Evolutionary conservation across 768 basidiomycete species (phyloP), one percentile per base, ranked within the genome.

Genomic region (Neoboletus magnificus): DNA sequence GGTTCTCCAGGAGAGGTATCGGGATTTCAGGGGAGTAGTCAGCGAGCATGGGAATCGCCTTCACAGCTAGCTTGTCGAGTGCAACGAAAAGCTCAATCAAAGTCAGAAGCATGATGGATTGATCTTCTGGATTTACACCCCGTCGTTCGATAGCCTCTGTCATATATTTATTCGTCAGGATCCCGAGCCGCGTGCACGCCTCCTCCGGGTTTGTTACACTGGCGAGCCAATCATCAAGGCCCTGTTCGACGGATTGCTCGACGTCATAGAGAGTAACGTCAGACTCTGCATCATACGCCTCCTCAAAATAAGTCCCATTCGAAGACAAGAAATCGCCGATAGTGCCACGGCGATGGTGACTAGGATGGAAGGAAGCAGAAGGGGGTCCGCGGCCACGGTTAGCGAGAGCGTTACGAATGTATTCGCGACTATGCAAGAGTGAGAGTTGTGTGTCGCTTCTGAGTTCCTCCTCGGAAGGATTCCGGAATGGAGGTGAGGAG

Each of bases 31-130:
- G 74, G 2, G 66, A 65, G 36, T 70, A 74, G 12, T 73, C 58
- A 11, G 36, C 52, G 4, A 76, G 43, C 10, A 74, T 51, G 25
- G 73, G 65, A n/a, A 64, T 13, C 39, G 10, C 39, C 10, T 42
- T 48, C 20, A 66, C 39, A 1, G 54, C 61, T 4, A 69, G 32
- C 36, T 56, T 65, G 51, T 76, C 75, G 2, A 76, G 52, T 0
- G 62, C 73, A 1, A 71, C 52, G 68, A 66, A 76, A 9, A 74
- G 67, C 30, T 79, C 75, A 0, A 67, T 30, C 7, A 36, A n/a
- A 0, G 66, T 67, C 43, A 82, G 61, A 25, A 80, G 50, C 69
- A 78, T 74, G 5, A 74, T 54, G 0, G 79, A 79, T 2, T 58
- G 32, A 36, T 68, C 56, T 52, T 79, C 77, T 16, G 74, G 69